phyloP scores from a whole-genome alignment of 2,329 filamentous ascomycete species.

The Stylonectria norvegica region DNA sequence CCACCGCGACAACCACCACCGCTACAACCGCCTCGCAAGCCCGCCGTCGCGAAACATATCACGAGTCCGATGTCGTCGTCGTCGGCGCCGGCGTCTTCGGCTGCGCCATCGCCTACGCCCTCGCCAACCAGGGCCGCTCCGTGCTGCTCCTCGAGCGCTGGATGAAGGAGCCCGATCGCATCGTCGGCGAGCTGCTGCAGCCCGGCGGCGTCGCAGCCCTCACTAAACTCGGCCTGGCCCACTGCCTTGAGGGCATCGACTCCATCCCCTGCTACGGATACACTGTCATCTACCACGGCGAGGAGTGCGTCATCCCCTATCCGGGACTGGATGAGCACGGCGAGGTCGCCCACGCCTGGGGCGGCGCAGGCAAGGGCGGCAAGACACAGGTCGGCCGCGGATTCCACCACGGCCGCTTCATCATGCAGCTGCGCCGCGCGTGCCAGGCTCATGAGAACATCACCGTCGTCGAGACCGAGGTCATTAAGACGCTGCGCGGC shows the following conservation, averaged over 20 bases:
- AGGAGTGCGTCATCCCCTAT: slow-evolving; percentile 74
- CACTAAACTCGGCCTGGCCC: slow-evolving; percentile 71
- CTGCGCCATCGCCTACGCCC: slow-evolving; percentile 77
- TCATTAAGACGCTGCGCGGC: slow-evolving; percentile 69
- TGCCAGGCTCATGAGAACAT: slow-evolving; percentile 77
- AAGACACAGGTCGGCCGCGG: slow-evolving; percentile 63
- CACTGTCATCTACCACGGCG: slow-evolving; percentile 77
- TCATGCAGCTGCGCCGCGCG: slow-evolving; percentile 73
- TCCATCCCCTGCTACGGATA: slow-evolving; percentile 80
- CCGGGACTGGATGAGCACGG: slow-evolving; percentile 57
- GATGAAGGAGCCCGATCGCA: slow-evolving; percentile 89
- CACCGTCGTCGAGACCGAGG: slow-evolving; percentile 86
- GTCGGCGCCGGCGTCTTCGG: slow-evolving; percentile 90
- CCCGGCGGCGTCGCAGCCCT: slow-evolving; percentile 84
- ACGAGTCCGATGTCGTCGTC: slow-evolving; percentile 79
- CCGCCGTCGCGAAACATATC: slow-evolving; percentile 51
- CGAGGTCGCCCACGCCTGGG: slow-evolving; percentile 36
- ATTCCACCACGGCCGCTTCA: slow-evolving; percentile 95
- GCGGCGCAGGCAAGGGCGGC: slow-evolving; percentile 32
- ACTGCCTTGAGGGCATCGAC: slow-evolving; percentile 87
- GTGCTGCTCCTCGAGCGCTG: slow-evolving; percentile 86
- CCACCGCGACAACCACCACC: slow-evolving; percentile 32
- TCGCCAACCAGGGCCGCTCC: slow-evolving; percentile 85
- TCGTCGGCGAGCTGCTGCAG: slow-evolving; percentile 92
- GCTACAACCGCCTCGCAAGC: slow-evolving; percentile 37